Conservation (phyloP, 1,139 yeast species). For the Blastobotrys buckinghamii region DNA sequence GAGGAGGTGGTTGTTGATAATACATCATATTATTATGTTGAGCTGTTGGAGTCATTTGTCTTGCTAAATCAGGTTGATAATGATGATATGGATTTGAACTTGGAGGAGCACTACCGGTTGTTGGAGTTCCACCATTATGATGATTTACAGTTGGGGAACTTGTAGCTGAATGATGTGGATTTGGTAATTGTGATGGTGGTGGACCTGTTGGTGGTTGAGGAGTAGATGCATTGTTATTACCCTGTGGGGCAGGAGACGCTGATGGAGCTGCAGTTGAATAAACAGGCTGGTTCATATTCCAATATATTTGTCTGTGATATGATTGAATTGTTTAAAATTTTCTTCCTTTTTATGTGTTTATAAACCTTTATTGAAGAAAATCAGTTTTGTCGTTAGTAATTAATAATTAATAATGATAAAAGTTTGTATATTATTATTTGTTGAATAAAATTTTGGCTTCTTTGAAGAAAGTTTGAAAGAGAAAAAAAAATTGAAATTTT, state of each 20-base stretch:
- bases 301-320: background rate
- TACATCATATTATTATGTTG: background rate
- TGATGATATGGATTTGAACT: background rate
- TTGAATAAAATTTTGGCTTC: too few relatives aligned
- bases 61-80: background rate
- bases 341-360: background rate
- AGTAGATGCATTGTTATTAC: background rate
- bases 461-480: background rate
- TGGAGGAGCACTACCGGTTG: background rate
- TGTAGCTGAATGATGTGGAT: background rate
- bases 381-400: background rate
- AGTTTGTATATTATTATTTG: too few relatives aligned
- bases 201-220: background rate
- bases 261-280: background rate
- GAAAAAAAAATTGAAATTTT: background rate
- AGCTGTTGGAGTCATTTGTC: slow-evolving; percentile 4
- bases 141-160: background rate
- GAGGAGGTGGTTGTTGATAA: background rate
- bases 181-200: background rate
- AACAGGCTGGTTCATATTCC: slow-evolving; percentile 4
- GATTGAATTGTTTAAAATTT: too few relatives aligned
- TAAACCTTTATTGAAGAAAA: background rate
- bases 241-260: background rate
- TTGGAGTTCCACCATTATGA: background rate
- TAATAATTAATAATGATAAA: background rate